Evolutionary conservation across 2,329 filamentous ascomycete genomes (phyloP).

Genomic region (Fusarium transvaalense): DNA sequence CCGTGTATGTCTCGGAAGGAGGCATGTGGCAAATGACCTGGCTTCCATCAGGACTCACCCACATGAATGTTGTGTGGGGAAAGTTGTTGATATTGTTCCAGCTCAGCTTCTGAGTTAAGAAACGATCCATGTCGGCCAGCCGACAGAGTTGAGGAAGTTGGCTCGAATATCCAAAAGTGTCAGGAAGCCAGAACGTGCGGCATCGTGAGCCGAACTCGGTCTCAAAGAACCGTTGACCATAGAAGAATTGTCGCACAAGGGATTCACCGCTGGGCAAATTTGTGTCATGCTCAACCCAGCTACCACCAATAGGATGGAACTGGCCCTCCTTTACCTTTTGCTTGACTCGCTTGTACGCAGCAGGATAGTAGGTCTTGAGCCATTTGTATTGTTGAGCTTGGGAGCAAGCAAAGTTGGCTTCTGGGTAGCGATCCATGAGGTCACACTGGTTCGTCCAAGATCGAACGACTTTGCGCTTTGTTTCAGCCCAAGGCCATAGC

Average conservation of each 20-base stretch:
- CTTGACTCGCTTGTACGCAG: conserved; percentile 90
- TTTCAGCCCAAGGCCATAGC: conserved; percentile 99
- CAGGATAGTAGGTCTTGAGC: conserved; percentile 90
- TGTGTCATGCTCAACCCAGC: conserved; percentile 99
- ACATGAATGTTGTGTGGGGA: conserved; percentile 98
- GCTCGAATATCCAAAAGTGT: conserved; percentile 97
- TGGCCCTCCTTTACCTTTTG: conserved; percentile 88
- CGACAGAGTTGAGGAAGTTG: conserved; percentile 95
- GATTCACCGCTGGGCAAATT: conserved; percentile 98
- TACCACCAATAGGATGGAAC: conserved; percentile 96
- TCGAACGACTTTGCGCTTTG: conserved; percentile 93
- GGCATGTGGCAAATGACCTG: conserved; percentile 99
- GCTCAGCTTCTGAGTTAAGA: conserved; percentile 98
- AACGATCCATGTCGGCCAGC: conserved; percentile 93
- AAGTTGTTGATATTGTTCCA: conserved; percentile 99
- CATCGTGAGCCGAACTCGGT: conserved; percentile 90
- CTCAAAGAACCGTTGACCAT: conserved; percentile 95
- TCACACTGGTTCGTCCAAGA: conserved; percentile 98
- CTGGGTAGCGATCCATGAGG: conserved; percentile 93
- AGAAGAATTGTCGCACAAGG: conserved; percentile 91
- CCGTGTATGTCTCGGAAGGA: conserved; percentile 94
- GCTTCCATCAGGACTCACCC: conserved; percentile 94
- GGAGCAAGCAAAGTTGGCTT: conserved; percentile 91
- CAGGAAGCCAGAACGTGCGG: conserved; percentile 95
- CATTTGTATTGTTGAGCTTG: conserved; percentile 99